A percentile compares a stretch with the other conserved stretches of the same genome.
Conservation (phyloP, 305 asterid species). For the Solanum chacoense region DNA sequence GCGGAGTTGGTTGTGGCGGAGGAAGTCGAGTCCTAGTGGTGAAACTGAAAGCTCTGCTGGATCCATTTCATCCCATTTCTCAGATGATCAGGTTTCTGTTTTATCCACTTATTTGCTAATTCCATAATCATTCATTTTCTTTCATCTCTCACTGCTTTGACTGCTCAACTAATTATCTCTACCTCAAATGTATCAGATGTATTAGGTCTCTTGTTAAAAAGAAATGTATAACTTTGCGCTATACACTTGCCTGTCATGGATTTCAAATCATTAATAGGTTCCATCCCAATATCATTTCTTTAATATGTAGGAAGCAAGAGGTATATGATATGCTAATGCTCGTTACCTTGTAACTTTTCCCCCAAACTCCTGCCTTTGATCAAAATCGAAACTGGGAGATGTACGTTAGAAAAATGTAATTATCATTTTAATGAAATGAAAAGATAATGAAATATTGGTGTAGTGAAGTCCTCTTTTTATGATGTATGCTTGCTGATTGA, state of each 20-base stretch:
- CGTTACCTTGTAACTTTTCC: not conserved
- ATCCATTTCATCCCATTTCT: constrained; percentile 64
- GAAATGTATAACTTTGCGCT: not conserved
- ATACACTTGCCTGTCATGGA: not conserved
- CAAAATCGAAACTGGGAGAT: not conserved
- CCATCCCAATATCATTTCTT: not conserved
- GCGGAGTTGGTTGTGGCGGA: constrained; percentile 86
- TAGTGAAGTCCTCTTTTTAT: not conserved
- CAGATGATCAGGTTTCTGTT: constrained; percentile 65
- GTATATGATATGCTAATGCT: not conserved
- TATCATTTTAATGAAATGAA: not conserved
- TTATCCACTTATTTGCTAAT: not conserved
- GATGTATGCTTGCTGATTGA: constrained; percentile 6
- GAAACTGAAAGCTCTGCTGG: constrained; percentile 69
- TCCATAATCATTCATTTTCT: not conserved
- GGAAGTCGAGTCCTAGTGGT: constrained; percentile 61
- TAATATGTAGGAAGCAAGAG: not conserved
- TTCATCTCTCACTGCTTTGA: not conserved
- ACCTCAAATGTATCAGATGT: not conserved
- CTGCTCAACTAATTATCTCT: not conserved
- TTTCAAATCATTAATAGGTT: not conserved
- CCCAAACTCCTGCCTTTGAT: not conserved
- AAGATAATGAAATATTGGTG: not conserved
- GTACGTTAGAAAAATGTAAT: not conserved
- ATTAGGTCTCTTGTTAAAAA: not conserved